Evolutionary conservation across 1,139 yeast species (phyloP).

Genomic region (Debaryomyces singareniensis): DNA sequence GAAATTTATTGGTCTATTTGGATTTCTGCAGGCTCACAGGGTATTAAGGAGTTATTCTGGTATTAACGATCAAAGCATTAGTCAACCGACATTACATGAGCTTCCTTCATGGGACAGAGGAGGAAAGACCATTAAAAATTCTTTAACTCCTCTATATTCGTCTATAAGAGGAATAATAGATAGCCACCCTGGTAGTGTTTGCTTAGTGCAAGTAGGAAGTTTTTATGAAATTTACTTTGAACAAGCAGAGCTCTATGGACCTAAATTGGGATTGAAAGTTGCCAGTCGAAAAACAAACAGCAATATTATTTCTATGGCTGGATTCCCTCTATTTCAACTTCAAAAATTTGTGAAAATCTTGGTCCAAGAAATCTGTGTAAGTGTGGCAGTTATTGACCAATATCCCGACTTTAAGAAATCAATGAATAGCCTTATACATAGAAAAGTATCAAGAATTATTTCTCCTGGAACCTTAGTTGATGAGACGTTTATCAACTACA

Average conservation of each 20-base stretch:
- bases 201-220: conserved; percentile 74
- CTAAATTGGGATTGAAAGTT: conserved; percentile 55
- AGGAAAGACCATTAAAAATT: conserved; percentile 24
- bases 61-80: too few relatives aligned
- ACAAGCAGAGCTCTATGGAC: conserved; percentile 73
- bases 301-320: conserved; percentile 74
- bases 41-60: too few relatives aligned
- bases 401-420: conserved; percentile 21
- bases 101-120: conserved; percentile 36
- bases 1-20: too few relatives aligned
- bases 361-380: conserved; percentile 60
- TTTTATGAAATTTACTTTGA: conserved; percentile 88
- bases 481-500: conserved; percentile 73
- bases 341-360: conserved; percentile 68
- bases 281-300: conserved; percentile 35
- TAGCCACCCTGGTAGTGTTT: conserved; percentile 56
- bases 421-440: conserved; percentile 36
- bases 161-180: conserved; percentile 29
- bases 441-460: conserved; percentile 74
- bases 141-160: conserved; percentile 32
- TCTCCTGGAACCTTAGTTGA: conserved; percentile 93
- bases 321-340: conserved; percentile 72
- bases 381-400: conserved; percentile 82
- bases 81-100: too few relatives aligned
- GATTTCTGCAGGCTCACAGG: too few relatives aligned